Percentiles rank a stretch among this genome's conserved stretches.
Conservation (phyloP, 2,329 filamentous ascomycete genomes). For the Talaromyces islandicus region DNA sequence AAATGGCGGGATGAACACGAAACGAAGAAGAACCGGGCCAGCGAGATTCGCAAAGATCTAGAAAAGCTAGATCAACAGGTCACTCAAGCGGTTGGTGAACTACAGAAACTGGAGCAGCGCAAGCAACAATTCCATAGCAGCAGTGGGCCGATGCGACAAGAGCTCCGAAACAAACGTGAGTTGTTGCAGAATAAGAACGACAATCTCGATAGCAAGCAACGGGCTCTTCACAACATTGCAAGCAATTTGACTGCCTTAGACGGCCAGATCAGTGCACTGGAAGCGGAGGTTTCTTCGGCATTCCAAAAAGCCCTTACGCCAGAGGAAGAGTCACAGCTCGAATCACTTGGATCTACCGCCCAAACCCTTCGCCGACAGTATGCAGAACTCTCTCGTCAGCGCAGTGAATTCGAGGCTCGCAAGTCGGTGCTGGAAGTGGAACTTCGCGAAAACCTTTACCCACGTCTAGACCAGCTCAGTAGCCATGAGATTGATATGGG, state of each 20-base stretch:
- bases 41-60: conserved; percentile 62
- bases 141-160: conserved; percentile 71
- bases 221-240: conserved; percentile 61
- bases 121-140: conserved; percentile 72
- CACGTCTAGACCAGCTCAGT: conserved; percentile 80
- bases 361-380: conserved; percentile 72
- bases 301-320: conserved; percentile 86
- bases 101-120: conserved; percentile 76
- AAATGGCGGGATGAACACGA: conserved; percentile 73
- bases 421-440: conserved; percentile 84
- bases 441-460: conserved; percentile 79
- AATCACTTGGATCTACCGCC: conserved; percentile 61
- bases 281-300: conserved; percentile 73
- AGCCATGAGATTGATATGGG: conserved; percentile 63
- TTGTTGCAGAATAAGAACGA: conserved; percentile 68
- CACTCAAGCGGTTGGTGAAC: conserved; percentile 74
- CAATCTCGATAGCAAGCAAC: conserved; percentile 66
- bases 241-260: conserved; percentile 69
- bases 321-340: conserved; percentile 76
- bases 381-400: conserved; percentile 65
- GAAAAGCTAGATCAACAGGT: conserved; percentile 83
- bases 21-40: conserved; percentile 55
- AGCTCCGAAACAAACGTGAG: conserved; percentile 68
- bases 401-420: conserved; percentile 70
- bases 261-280: conserved; percentile 68